Base-by-base conservation (phyloP, 129 eudicot species). In the Artemisia tridentata region DNA sequence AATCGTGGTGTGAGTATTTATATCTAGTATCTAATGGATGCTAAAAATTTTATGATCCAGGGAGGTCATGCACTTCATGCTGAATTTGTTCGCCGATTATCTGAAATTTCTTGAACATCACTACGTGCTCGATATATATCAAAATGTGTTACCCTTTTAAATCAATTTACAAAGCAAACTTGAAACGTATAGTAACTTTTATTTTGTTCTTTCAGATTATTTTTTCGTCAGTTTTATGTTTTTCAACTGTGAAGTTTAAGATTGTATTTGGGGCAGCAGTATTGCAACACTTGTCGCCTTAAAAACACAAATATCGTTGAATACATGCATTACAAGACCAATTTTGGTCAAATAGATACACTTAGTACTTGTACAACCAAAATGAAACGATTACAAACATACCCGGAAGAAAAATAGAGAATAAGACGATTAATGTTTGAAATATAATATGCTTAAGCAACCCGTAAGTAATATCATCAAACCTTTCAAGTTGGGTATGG, bases 61-160 rank as follows among this genome's bases (percentile, higher is more conserved):
- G 97, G 80, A 76, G 97, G 98, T 45, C 97, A 93, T 63, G 79
- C 92, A 11, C 59, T 93, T 79, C 98, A 93, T 82, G 81, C 92
- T 23, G 88, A 86, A 61, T 86, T 89, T 72, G 90, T 87, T 75
- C 96, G 90, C 52, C 71, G 56, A 41, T 73, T 91, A 60, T 75
- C 80, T 3, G 75, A 71, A 59, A 74, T 20, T 46, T 59, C 31
- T n/a, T 72, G 58, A 59, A 16, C 59, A n/a, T 8, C 73, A 67
- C 27, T 31, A 34, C 7, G 41, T 34, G 7, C 41, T 34, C 41
- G 41, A 34, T 34, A 6, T 34, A 6, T 34, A 5, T 34, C 41
- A 34, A 34, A 34, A 34, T 5, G 41, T 34, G 8, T 34, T 34
- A 21, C 23, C 23, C 23, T 21, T 21, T 21, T 21, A 21, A 21